phyloP scores from a whole-genome alignment of 768 basidiomycete genomes.

The Mycena metata region DNA sequence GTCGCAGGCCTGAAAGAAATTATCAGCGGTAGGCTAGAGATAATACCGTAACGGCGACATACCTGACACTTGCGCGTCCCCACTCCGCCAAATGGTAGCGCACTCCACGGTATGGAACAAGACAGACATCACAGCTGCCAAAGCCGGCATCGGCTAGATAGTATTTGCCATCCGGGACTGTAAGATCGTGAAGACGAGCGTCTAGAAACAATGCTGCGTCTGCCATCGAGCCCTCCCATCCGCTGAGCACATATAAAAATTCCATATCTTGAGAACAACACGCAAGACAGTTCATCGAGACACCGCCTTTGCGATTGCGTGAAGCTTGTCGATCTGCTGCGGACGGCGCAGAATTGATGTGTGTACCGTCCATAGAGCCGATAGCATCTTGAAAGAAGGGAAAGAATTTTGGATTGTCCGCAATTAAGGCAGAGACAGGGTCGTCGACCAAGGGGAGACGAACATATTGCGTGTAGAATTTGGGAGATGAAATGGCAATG shows the following conservation, averaged over 20 bases:
- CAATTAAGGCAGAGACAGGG: constrained; percentile 42
- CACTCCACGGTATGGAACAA: too few species aligned
- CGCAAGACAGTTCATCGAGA: not conserved
- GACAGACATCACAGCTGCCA: too few species aligned
- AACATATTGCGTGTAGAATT: constrained; percentile 47
- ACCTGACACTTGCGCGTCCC: too few species aligned
- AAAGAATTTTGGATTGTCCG: constrained; percentile 46
- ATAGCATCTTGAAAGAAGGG: constrained; percentile 49
- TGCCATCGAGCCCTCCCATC: not conserved
- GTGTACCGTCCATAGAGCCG: constrained; percentile 52
- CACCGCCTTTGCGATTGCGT: not conserved
- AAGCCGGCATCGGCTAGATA: too few species aligned
- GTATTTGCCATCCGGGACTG: too few species aligned
- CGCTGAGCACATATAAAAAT: not conserved
- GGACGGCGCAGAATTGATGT: constrained; percentile 45
- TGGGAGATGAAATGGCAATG: constrained; percentile 39
- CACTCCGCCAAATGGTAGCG: not conserved
- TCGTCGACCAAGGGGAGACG: constrained; percentile 25
- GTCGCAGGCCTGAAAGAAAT: not conserved
- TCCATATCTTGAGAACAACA: not conserved
- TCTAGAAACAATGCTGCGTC: not conserved
- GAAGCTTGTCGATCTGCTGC: too few species aligned
- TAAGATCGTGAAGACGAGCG: too few species aligned
- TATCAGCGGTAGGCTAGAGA: too few species aligned
- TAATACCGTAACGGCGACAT: too few species aligned